phyloP scores from a whole-genome alignment of 768 basidiomycete species.

The Podaxis sp. region DNA sequence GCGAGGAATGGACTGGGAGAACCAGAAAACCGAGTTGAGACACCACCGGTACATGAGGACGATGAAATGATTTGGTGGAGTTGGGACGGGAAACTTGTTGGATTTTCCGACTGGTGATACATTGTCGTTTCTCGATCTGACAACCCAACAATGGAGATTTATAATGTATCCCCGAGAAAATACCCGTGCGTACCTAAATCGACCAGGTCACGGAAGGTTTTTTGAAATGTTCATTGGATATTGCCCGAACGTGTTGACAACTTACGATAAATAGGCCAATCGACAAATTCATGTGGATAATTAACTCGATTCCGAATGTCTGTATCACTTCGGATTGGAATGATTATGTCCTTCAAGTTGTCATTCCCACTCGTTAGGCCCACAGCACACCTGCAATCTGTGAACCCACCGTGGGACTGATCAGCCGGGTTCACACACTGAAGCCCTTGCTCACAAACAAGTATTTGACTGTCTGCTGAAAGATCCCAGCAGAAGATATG shows the following conservation, averaged over 20 bases:
- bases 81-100: constrained; percentile 56
- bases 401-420: no score
- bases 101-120: constrained; percentile 50
- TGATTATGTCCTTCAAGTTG: no score
- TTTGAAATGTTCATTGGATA: neutral
- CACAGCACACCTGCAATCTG: no score
- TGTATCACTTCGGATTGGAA: no score
- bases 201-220: neutral
- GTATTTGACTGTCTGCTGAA: no score
- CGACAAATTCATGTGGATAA: no score
- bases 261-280: neutral
- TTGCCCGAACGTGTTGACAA: constrained; percentile 31
- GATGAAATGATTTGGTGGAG: constrained; percentile 66
- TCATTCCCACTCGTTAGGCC: no score
- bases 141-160: neutral
- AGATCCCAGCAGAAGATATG: no score
- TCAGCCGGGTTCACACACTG: no score
- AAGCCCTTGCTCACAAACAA: no score
- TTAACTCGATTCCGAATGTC: no score
- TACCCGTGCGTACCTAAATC: neutral
- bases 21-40: constrained; percentile 1
- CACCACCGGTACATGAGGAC: constrained; percentile 20
- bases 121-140: neutral
- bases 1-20: constrained; percentile 24
- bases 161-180: neutral